Percentiles rank a stretch among this genome's conserved stretches.
phyloP scores from a whole-genome alignment of 2,329 filamentous ascomycete species.

The Arthrobotrys pseudoclavata region DNA sequence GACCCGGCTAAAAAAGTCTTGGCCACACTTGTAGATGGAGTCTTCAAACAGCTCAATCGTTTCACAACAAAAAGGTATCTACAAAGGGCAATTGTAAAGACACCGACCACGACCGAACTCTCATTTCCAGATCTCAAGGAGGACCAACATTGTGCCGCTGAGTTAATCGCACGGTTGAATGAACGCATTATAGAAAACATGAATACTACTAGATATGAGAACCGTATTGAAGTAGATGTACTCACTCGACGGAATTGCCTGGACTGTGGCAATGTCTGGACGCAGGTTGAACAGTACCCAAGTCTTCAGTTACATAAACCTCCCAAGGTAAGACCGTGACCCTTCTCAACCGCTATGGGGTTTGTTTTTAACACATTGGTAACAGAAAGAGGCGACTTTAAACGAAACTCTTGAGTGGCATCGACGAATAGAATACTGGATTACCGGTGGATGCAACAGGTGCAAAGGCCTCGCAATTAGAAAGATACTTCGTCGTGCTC shows the following conservation, averaged over 20 bases:
- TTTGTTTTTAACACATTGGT: background rate
- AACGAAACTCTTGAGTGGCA: background rate
- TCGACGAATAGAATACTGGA: background rate
- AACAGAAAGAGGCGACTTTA: background rate
- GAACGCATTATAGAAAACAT: background rate
- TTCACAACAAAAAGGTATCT: background rate
- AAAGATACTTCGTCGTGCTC: constrained; percentile 18
- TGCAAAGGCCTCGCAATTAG: constrained; percentile 29
- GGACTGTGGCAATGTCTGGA: constrained; percentile 25
- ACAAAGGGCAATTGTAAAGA: background rate
- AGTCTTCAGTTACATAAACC: constrained; percentile 25
- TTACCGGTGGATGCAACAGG: constrained; percentile 10
- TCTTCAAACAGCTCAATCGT: constrained; percentile 25
- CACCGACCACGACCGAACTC: constrained; percentile 3
- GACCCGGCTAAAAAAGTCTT: background rate
- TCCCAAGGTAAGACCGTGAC: background rate
- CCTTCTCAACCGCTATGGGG: no score
- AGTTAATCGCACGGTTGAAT: constrained; percentile 33
- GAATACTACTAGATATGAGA: background rate
- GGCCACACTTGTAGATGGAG: background rate
- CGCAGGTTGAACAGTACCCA: background rate
- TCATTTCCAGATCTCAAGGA: constrained; percentile 1
- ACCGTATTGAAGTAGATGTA: background rate
- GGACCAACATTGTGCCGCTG: constrained; percentile 26
- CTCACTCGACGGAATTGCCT: constrained; percentile 16